Base-by-base conservation (phyloP, 2,329 filamentous ascomycete genomes). In the Mycosphaerella sp. region DNA sequence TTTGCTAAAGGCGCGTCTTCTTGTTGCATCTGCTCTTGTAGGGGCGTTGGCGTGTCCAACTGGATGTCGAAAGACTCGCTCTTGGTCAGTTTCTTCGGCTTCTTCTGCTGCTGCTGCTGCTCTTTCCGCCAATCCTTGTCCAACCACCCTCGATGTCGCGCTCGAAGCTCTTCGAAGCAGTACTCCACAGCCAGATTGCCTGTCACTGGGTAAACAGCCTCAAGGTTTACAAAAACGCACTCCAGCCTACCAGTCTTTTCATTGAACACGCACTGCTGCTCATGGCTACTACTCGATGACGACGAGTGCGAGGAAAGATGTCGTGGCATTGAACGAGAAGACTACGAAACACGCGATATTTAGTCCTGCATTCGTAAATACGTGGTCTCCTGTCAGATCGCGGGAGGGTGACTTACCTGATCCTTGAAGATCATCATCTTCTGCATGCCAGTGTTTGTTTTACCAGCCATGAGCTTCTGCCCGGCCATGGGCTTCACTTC, bases 361-460 rank as follows among this genome's bases (percentile, higher is more conserved):
- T 95, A 96, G 91, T 95, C 90, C 91, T 96, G 82, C 81, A 78
- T 80, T 84, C 79, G 90, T 93, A 89, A 93, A 93, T 82, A 89
- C 78, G 71, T 59, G 57, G 51, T 43, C 46, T 32, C 36, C 42
- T 60, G 62, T 38, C 66, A 66, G 61, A 59, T 11, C 6, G 52
- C 61, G 60, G 64, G 64, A 66, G 67, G 38, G 39, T 42, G 32
- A 80, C 89, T 85, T 86, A 98, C 93, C 87, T 87, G 78, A 78
- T 98, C 93, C 78, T 88, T 92, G 78, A 96, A 98, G 44, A 98
- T 82, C 67, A 85, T 78, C 84, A 98, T 86, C 78, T 96, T 97
- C 51, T 85, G 79, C 51, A 79, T 80, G 32, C 79, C 82, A 42
- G 78, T 82, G 74, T 89, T 88, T 75, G 89, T 93, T 64, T 89